Conservation (phyloP, 140 eudicot species). For the Flaveria floridana region DNA sequence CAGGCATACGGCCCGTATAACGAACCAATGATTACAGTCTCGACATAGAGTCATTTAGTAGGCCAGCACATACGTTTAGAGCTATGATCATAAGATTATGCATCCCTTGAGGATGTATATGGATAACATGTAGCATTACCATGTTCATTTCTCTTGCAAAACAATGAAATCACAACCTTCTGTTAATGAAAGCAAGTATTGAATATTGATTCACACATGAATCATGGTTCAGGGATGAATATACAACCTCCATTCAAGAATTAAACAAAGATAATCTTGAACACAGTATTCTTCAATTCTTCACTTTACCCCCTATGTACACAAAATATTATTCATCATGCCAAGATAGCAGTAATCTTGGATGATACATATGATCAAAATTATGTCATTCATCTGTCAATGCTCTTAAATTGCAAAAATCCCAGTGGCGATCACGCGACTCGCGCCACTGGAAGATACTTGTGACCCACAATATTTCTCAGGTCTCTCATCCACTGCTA, state of each 20-base stretch:
- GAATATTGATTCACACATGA: not conserved
- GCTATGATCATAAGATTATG: not conserved
- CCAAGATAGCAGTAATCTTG: slow-evolving; percentile 1
- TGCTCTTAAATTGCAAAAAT: slow-evolving; percentile 53
- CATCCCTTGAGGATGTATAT: slow-evolving; percentile 15
- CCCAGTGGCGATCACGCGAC: slow-evolving; percentile 45
- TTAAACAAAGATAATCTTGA: slow-evolving; percentile 25
- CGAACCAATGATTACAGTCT: no score
- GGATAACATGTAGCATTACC: not conserved
- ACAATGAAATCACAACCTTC: slow-evolving; percentile 11
- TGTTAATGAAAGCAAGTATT: not conserved
- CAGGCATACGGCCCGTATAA: no score
- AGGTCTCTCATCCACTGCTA: slow-evolving; percentile 63
- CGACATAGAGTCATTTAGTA: no score
- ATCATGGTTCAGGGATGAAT: not conserved
- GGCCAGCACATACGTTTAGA: no score
- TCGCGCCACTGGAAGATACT: slow-evolving; percentile 36
- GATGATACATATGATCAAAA: slow-evolving; percentile 12
- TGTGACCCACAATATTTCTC: slow-evolving; percentile 56
- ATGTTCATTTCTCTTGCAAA: slow-evolving; percentile 2
- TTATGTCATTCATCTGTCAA: not conserved
- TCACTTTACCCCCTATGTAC: not conserved
- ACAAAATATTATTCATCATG: slow-evolving; percentile 17
- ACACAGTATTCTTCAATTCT: not conserved
- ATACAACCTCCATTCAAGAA: slow-evolving; percentile 24